A percentile compares a stretch with the other conserved stretches of the same genome.
Conservation (phyloP, 2,329 filamentous ascomycete species). For the Clarireedia monteithiana region DNA sequence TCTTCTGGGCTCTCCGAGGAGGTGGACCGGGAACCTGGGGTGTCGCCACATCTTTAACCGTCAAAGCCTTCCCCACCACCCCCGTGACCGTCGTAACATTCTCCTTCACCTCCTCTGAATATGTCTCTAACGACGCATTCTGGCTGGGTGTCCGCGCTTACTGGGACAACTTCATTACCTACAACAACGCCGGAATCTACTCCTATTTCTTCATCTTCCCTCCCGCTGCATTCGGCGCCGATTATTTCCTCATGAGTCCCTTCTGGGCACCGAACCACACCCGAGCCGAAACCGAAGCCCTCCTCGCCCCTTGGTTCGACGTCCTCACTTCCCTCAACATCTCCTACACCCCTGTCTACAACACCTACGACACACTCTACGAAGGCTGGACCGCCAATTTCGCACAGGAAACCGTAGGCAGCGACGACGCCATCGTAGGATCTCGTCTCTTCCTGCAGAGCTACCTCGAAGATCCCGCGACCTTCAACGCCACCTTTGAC, state of each 20-base stretch:
- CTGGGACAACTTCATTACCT: conserved; percentile 36
- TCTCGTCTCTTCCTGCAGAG: conserved; percentile 35
- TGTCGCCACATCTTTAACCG: conserved; percentile 49
- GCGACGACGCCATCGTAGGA: conserved; percentile 27
- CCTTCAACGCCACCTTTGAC: conserved; percentile 23
- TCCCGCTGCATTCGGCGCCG: conserved; percentile 10
- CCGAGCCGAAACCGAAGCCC: conserved; percentile 18
- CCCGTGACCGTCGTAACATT: conserved; percentile 33
- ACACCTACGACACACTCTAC: conserved; percentile 12
- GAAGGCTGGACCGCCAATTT: conserved; percentile 33
- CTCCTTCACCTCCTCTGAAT: conserved; percentile 40
- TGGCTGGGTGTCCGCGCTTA: conserved; percentile 46
- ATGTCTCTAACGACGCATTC: conserved; percentile 36
- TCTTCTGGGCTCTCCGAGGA: conserved; percentile 24
- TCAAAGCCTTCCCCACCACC: conserved; percentile 39
- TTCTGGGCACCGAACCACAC: conserved; percentile 27
- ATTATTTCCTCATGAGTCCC: conserved; percentile 10
- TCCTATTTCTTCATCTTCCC: conserved; percentile 26
- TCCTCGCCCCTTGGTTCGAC: conserved; percentile 32
- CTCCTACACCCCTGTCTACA: conserved; percentile 26
- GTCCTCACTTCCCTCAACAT: conserved; percentile 28
- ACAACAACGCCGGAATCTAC: conserved; percentile 29
- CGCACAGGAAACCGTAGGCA: conserved; percentile 31
- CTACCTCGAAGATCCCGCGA: conserved; percentile 28
- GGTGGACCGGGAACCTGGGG: conserved; percentile 42